Conservation (phyloP, 1,139 yeast species). For the Magnusiomyces suaveolens region DNA sequence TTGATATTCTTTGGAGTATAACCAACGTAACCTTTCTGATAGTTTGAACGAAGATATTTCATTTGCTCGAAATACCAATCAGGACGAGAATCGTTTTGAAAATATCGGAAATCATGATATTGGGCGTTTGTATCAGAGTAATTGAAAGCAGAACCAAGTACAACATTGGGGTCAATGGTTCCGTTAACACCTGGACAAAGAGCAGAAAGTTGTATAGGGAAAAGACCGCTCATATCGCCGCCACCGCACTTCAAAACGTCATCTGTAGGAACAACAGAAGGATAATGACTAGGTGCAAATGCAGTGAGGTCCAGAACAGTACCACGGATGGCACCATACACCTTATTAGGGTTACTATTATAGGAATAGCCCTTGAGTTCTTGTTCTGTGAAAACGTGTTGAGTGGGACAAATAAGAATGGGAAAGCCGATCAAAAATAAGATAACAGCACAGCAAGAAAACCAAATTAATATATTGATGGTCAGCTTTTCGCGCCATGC, state of each 20-base stretch:
- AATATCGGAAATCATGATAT: constrained; percentile 36
- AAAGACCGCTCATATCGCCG: constrained; percentile 28
- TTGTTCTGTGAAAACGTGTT: constrained; percentile 30
- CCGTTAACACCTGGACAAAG: constrained; percentile 33
- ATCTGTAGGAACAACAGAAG: constrained; percentile 31
- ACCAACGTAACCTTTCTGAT: constrained; percentile 33
- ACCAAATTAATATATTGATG: constrained; percentile 29
- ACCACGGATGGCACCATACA: constrained; percentile 36
- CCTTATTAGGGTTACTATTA: constrained; percentile 31
- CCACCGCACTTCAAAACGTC: constrained; percentile 34
- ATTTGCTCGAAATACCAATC: constrained; percentile 37
- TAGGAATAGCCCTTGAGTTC: constrained; percentile 30
- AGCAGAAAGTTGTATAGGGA: constrained; percentile 36
- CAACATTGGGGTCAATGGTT: constrained; percentile 27
- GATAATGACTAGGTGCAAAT: constrained; percentile 35
- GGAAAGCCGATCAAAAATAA: constrained; percentile 37
- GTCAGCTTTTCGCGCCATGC: constrained; percentile 37
- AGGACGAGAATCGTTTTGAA: constrained; percentile 34
- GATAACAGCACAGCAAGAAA: constrained; percentile 32
- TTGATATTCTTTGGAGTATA: constrained; percentile 29
- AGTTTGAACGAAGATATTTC: constrained; percentile 30
- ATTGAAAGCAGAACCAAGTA: constrained; percentile 31
- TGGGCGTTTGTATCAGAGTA: constrained; percentile 33
- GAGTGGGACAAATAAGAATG: constrained; percentile 33
- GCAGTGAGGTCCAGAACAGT: constrained; percentile 33